Base-by-base conservation (phyloP, 2,329 filamentous ascomycete species). In the Aspergillus piperis region DNA sequence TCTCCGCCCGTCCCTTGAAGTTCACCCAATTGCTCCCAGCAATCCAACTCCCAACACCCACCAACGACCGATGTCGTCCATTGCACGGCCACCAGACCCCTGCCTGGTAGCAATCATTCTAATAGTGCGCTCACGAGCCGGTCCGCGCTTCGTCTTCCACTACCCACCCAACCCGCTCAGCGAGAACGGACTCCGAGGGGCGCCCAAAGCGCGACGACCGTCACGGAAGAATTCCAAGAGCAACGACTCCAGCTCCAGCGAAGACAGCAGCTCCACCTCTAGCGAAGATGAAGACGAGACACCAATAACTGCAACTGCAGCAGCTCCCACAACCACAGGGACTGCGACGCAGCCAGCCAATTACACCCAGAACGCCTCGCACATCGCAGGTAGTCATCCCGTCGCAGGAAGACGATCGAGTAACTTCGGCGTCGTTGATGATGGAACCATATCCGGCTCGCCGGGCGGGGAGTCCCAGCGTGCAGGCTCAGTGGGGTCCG, bases 81-180 rank as follows among this genome's bases (percentile, higher is more conserved):
- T 78, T 58, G 73, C 75, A 19, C 77, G 80, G 7, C 79, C 81
- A 42, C 81, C 82, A 54, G 82, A 85, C 67, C 80, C 84, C 47
- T 84, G 82, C 63, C 81, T 88, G 51, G 75, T 93, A 54, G 90
- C 88, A 44, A 86, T 94, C 59, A 86, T 91, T 54, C 84, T 94
- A 41, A 86, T 92, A 66, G 86, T 91, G 69, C 85, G 90, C 65
- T 90, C 90, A 36, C 87, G 89, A 65, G 89, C 91, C 68, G 91
- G 92, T 15, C 90, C 92, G 27, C 86, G 88, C 64, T 89, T 95
- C 69, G 89, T 95, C 69, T 96, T 93, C 75, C 91, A 96, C 76
- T 95, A 95, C 71, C 92, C 92, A n/a, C 84, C 88, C 68, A 77
- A 80, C 70, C 75, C 81, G 65, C 75, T 79, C 59, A 73, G 73